Base-by-base conservation (phyloP, 345 rosid species). In the Nasturtium officinale region DNA sequence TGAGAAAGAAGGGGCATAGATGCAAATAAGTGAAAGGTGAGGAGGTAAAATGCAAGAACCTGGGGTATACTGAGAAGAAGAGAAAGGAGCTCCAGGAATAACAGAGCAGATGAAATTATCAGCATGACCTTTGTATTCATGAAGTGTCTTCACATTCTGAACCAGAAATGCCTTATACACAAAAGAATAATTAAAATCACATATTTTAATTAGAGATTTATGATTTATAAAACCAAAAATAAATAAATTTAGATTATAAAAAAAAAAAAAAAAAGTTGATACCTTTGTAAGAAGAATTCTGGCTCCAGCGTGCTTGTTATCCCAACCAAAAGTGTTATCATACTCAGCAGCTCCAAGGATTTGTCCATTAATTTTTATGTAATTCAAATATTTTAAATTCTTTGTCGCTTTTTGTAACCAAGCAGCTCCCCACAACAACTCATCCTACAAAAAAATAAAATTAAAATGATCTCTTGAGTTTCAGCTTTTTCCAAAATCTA, bases 281-380 rank as follows among this genome's bases (percentile, higher is more conserved):
- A 40, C 99, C 92, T 96, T 89, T 38, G 99, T 84, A 37, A 92
- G 97, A 61, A 96, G 94, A 78, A 96, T 83, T 66, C 96, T 87
- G 1, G 98, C 93, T 30, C 98, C 99, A 53, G 85, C 87, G 60
- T 89, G 90, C 71, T 96, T 96, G 81, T 96, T 91, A 80, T 96
- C 99, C 99, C 99, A 96, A 35, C 99, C 91, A 69, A 96, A 96
- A 51, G 94, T 87, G 79, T 82, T 90, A 69, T 92, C 97, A 74
- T 72, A 86, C 21, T 96, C 89, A 7, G 86, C 86, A 35, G 98
- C 98, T 63, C 99, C 99, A 43, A 91, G 83, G 9, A 73, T 81
- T 69, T 85, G 92, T 12, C 99, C 99, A 79, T 96, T 92, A 5
- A 71, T 76, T 37, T 87, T 83, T 64, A 96, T 96, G 80, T 96